Evolutionary conservation across 306 rosid genomes (phyloP), one percentile per base, ranked within the genome.

Genomic region (Psophocarpus tetragonolobus): DNA sequence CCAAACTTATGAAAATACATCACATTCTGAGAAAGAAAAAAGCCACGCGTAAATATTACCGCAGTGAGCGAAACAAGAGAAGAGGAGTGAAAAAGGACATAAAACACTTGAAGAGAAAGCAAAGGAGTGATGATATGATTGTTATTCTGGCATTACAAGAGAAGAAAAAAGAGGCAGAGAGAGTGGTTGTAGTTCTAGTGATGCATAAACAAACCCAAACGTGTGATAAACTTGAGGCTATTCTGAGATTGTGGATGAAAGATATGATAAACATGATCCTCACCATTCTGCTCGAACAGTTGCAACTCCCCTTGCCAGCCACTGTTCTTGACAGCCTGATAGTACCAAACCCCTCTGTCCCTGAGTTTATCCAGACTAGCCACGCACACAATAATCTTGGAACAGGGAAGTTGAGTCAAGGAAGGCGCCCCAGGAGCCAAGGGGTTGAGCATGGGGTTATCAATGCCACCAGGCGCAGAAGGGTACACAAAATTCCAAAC

Each of bases 251-350:
- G 53, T 0, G 86, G 80, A 18, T 78, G 35, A 2, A 45, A 5
- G 18, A 83, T 41, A 66, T 81, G 85, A 38, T 74, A 87, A 58
- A 24, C 63, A 76, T 87, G 87, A n/a, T 20, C 84, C 48, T 80
- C 79, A 2, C 66, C 90, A 11, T 32, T 26, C 74, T 64, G 53
- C 29, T 84, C 84, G 66, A 78, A 67, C 9, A 84, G 21, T 29
- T 87, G 87, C 27, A 78, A 0, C 38, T 78, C 47, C n/a, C 90
- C 90, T n/a, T 75, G 10, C 90, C 90, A 84, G 13, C 68, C 81
- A 81, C 86, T 84, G 2, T 74, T 27, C 39, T 66, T 84, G 54
- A 87, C 75, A 53, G 18, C 15, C 33, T 87, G 79, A 14, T 15
- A 65, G 51, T 87, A 87, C 85, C 73, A 69, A 64, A 83, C 35